Evolutionary conservation across 768 basidiomycete species (phyloP), one percentile per base, ranked within the genome.

Genomic region (Megacollybia marginata): DNA sequence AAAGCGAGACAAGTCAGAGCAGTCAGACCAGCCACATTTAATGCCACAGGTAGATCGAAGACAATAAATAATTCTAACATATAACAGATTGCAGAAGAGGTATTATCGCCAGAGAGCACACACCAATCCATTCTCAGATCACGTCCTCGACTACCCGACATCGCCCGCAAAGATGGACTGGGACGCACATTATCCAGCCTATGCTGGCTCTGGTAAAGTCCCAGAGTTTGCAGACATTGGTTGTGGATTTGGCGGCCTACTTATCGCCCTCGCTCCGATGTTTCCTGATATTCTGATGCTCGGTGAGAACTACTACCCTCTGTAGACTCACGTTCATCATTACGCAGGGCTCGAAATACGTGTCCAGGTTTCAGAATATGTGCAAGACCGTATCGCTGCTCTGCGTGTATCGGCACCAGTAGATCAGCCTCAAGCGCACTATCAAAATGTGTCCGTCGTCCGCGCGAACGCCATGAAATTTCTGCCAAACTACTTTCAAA

Each of bases 401-500:
- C 77, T 93, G 36, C 86, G 96, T n/a, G 71, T 87, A 44, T 78
- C 79, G 40, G 66, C 77, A 44, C 32, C 55, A 35, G 49, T 48
- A 48, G 54, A 65, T 6, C 52, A 49, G 40, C 48, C 63, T 31
- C 58, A 64, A 9, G 38, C 63, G 16, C 75, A 79, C 40, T 92
- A 83, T 65, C 82, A 90, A 57, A 98, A 98, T 64, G 80, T 96
- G 48, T 92, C 92, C 33, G 81, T 97, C 54, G 87, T 96, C 54
- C 85, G 96, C 46, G 94, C 90, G 12, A 99, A 99, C 64, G 88
- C 92, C 44, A 97, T 97, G 94, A 98, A 98, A 69, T 97, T 98
- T 66, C 75, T 97, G 49, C 89, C 94, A 6, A 98, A 98, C 67
- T 97, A 92, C 67, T 96, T 99, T 66, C 62, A 76, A 19, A 93